Evolutionary conservation across 208 protist species (phyloP).

Genomic region (Strigomonas galati): DNA sequence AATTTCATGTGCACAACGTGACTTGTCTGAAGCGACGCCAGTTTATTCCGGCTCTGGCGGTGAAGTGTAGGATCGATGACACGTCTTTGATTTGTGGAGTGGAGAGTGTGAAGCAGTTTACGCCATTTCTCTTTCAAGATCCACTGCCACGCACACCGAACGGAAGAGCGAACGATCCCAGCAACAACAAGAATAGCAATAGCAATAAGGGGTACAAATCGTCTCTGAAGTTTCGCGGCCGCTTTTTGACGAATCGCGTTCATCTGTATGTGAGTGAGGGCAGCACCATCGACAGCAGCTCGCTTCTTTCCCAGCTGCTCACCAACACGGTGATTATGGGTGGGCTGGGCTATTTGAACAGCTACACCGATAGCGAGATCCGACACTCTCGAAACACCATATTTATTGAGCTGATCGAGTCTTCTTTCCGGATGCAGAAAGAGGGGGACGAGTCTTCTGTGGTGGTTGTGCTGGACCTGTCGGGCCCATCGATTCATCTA

Average conservation of each 20-base stretch:
- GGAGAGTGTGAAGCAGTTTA: slow-evolving; percentile 19
- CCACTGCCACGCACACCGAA: too few relatives aligned
- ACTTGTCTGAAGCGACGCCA: slow-evolving; percentile 49
- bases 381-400: slow-evolving; percentile 49
- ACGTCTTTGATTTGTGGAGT: slow-evolving; percentile 53
- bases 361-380: slow-evolving; percentile 41
- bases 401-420: slow-evolving; percentile 48
- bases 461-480: slow-evolving; percentile 59
- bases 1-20: slow-evolving; percentile 39
- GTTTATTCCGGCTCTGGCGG: slow-evolving; percentile 77
- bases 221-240: slow-evolving; percentile 39
- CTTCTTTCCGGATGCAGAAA: slow-evolving; percentile 53
- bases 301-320: slow-evolving; percentile 24
- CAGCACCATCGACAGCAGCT: slow-evolving; percentile 25
- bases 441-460: slow-evolving; percentile 26
- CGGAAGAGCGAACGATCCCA: not conserved
- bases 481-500: slow-evolving; percentile 47
- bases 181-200: not conserved
- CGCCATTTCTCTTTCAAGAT: not conserved
- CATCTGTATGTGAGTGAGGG: slow-evolving; percentile 73
- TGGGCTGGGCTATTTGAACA: slow-evolving; percentile 64
- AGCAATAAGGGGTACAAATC: slow-evolving; percentile 10
- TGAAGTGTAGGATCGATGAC: slow-evolving; percentile 62
- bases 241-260: slow-evolving; percentile 45
- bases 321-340: slow-evolving; percentile 54